phyloP scores from a whole-genome alignment of 2,329 filamentous ascomycete species.

The Leptographium lundbergii region DNA sequence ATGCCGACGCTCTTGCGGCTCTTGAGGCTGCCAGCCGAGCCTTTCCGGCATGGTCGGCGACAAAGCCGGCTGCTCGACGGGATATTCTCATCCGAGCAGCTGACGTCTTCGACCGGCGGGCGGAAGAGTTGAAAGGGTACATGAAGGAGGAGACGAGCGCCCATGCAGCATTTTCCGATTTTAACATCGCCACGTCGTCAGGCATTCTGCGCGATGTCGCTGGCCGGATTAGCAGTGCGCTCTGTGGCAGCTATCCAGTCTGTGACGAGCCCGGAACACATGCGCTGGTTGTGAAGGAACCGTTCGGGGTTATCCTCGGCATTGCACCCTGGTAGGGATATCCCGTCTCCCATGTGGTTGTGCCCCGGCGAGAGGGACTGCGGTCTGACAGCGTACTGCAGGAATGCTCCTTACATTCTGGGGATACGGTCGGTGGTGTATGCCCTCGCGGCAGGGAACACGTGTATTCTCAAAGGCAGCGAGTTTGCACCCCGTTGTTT shows the following conservation, averaged over 20 bases:
- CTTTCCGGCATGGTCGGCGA: slow-evolving; percentile 55
- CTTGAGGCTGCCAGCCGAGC: slow-evolving; percentile 45
- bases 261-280: not conserved
- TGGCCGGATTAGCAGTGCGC: slow-evolving; percentile 17
- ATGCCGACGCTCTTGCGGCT: slow-evolving; percentile 18
- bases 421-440: slow-evolving; percentile 41
- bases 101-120: slow-evolving; percentile 46
- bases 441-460: slow-evolving; percentile 68
- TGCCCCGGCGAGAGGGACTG: no score
- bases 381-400: slow-evolving; percentile 13
- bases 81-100: slow-evolving; percentile 60
- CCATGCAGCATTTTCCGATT: slow-evolving; percentile 24
- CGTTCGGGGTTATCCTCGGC: slow-evolving; percentile 64
- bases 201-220: slow-evolving; percentile 30
- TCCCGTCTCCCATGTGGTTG: slow-evolving; percentile 14
- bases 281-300: slow-evolving; percentile 60
- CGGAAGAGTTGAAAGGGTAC: slow-evolving; percentile 46
- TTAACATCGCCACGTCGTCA: slow-evolving; percentile 25
- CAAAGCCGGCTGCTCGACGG: slow-evolving; percentile 46
- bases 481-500: slow-evolving; percentile 54
- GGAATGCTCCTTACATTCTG: slow-evolving; percentile 46
- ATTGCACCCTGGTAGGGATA: slow-evolving; percentile 62
- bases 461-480: slow-evolving; percentile 58
- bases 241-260: not conserved
- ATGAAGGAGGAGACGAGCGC: slow-evolving; percentile 39